These are phyloP conservation scores for Cryptococcus wingfieldii DNA, from an alignment of 1,284 basidiomycete genomes.

Conservation along the genomic window DNA sequence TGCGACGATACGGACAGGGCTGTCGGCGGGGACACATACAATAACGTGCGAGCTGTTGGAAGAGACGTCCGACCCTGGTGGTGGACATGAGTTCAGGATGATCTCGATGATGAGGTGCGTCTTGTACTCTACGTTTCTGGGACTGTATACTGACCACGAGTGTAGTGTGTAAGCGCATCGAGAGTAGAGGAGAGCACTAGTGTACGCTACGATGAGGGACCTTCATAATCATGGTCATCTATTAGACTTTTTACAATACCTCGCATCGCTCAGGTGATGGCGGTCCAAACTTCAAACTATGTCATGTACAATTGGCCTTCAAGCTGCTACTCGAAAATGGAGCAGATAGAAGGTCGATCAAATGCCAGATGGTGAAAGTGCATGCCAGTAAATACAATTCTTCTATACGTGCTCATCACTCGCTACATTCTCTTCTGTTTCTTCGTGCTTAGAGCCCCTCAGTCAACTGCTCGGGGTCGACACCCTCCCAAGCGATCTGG, in stretches of 20 bases:
- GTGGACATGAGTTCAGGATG: slow-evolving; percentile 38
- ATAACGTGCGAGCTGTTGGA: slow-evolving; percentile 33
- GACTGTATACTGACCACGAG: neutral
- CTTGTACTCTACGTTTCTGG: neutral
- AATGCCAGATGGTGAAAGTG: too few relatives aligned
- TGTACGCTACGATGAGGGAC: too few relatives aligned
- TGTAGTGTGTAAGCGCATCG: neutral
- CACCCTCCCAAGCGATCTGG: slow-evolving; percentile 47
- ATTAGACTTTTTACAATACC: too few relatives aligned
- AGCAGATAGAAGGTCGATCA: too few relatives aligned
- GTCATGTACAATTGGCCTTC: too few relatives aligned
- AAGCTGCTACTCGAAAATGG: too few relatives aligned
- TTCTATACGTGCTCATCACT: too few relatives aligned
- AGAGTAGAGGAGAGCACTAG: neutral
- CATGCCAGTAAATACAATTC: too few relatives aligned
- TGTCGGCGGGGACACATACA: slow-evolving; percentile 26
- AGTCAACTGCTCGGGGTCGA: slow-evolving; percentile 48
- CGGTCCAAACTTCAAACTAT: too few relatives aligned
- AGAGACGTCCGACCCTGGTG: slow-evolving; percentile 34
- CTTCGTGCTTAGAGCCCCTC: slow-evolving; percentile 23
- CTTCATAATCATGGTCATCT: too few relatives aligned
- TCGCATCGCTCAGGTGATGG: too few relatives aligned
- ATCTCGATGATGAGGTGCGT: slow-evolving; percentile 38
- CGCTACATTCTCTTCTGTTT: too few relatives aligned
- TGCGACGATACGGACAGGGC: slow-evolving; percentile 20